Percentiles rank a stretch among this genome's conserved stretches.
Conservation (phyloP, 2,329 filamentous ascomycete genomes). For the Aspergillus versicolor region DNA sequence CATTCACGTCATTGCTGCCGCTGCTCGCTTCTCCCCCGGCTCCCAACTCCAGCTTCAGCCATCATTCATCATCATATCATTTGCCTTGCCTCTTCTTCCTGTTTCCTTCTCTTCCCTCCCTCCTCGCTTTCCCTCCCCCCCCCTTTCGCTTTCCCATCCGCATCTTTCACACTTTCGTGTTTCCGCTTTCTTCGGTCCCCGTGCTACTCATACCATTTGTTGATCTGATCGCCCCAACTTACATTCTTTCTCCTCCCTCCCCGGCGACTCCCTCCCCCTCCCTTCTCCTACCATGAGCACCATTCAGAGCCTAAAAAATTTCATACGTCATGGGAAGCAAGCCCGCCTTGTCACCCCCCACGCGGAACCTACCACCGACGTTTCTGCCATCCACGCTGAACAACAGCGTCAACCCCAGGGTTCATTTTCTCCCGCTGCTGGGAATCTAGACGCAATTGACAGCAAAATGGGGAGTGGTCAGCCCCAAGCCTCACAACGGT, state of each 20-base stretch:
- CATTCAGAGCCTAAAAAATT: conserved; percentile 97
- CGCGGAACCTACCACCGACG: conserved; percentile 62
- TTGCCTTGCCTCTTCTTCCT: background rate
- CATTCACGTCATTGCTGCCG: conserved; percentile 7
- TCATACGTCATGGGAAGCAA: conserved; percentile 97
- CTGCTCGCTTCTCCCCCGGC: background rate
- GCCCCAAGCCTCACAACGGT: conserved; percentile 49
- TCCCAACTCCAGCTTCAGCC: background rate
- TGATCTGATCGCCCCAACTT: background rate
- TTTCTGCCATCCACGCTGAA: conserved; percentile 65
- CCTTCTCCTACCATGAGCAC: conserved; percentile 55
- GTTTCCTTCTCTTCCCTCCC: conserved; percentile 3
- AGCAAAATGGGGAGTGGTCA: conserved; percentile 64
- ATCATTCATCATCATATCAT: conserved; percentile 10
- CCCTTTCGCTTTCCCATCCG: background rate
- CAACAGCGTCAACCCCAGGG: conserved; percentile 55
- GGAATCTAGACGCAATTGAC: conserved; percentile 62
- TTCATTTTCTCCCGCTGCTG: conserved; percentile 51
- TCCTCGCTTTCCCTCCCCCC: conserved; percentile 1
- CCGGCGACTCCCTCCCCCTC: conserved; percentile 3
- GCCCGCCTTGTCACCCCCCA: conserved; percentile 67
- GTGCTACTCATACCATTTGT: background rate
- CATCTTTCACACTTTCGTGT: background rate
- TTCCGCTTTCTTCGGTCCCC: background rate
- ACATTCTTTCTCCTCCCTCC: conserved; percentile 6